Evolutionary conservation across 2,329 filamentous ascomycete species (phyloP).

Genomic region (Fusarium duplospermum): DNA sequence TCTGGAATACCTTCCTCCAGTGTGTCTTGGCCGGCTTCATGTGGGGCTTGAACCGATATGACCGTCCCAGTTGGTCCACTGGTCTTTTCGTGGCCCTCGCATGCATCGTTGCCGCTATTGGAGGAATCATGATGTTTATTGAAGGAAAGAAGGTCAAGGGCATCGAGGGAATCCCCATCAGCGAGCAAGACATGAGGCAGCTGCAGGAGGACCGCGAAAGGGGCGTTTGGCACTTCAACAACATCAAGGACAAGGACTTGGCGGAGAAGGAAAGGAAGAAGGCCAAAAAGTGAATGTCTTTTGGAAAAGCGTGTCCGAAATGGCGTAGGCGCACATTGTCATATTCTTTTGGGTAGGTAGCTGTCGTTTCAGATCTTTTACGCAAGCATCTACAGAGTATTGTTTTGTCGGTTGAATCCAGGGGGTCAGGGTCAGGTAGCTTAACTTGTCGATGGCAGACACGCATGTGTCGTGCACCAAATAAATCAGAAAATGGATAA

Average conservation of each 20-base stretch:
- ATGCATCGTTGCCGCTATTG: conserved; percentile 74
- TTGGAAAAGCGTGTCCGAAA: not conserved
- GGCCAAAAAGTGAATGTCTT: conserved; percentile 27
- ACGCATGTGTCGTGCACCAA: not conserved
- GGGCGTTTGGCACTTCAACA: conserved; percentile 67
- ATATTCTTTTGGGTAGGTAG: not conserved
- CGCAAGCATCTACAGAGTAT: not conserved
- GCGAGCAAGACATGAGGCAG: conserved; percentile 63
- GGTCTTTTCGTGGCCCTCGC: conserved; percentile 82
- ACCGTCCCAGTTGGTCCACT: conserved; percentile 83
- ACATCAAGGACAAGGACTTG: conserved; percentile 52
- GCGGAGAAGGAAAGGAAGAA: conserved; percentile 37
- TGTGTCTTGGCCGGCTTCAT: conserved; percentile 80
- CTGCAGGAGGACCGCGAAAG: conserved; percentile 64
- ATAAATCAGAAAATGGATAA: not conserved
- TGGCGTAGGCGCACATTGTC: not conserved
- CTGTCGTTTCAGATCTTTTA: conserved; percentile 6
- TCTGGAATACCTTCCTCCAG: conserved; percentile 84
- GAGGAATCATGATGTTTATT: conserved; percentile 75
- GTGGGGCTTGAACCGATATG: conserved; percentile 81
- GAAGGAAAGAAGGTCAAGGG: conserved; percentile 79
- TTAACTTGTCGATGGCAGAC: not conserved
- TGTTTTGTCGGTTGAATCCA: not conserved
- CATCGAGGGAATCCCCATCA: conserved; percentile 77
- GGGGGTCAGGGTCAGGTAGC: conserved; percentile 1